phyloP scores from a whole-genome alignment of 345 rosid genomes.

The Jatropha curcas region DNA sequence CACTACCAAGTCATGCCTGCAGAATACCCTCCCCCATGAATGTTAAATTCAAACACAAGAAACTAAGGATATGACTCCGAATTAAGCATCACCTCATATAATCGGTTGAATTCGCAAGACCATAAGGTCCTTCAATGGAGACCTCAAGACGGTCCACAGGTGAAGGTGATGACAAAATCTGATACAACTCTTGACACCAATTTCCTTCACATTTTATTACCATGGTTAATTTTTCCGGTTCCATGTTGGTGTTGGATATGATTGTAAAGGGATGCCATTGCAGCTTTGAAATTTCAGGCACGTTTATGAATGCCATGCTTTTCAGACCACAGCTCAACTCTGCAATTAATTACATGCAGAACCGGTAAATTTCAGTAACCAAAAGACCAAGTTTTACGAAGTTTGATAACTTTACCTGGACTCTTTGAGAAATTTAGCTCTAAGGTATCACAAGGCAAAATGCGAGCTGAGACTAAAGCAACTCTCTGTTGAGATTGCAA shows the following conservation, averaged over 20 bases:
- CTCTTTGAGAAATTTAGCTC: slow-evolving; percentile 28
- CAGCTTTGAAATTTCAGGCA: slow-evolving; percentile 28
- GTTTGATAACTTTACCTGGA: slow-evolving; percentile 9
- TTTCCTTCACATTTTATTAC: slow-evolving; percentile 28
- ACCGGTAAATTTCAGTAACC: too few relatives aligned
- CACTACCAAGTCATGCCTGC: slow-evolving; percentile 27
- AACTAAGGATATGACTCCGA: not conserved
- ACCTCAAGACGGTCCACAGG: slow-evolving; percentile 12
- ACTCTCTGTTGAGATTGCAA: slow-evolving; percentile 29
- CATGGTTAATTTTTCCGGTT: slow-evolving; percentile 22
- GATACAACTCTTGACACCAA: slow-evolving; percentile 20
- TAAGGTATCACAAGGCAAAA: slow-evolving; percentile 21
- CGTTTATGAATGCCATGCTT: slow-evolving; percentile 24
- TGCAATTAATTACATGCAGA: too few relatives aligned
- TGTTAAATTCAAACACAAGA: not conserved
- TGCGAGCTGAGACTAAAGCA: slow-evolving; percentile 19
- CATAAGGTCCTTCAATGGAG: slow-evolving; percentile 33
- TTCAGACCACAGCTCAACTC: slow-evolving; percentile 21
- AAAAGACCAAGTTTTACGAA: too few relatives aligned
- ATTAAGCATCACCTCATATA: slow-evolving; percentile 9
- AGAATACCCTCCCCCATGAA: not conserved
- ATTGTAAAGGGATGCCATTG: slow-evolving; percentile 37
- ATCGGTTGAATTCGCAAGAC: slow-evolving; percentile 15
- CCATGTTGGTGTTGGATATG: slow-evolving; percentile 29
- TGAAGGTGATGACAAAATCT: slow-evolving; percentile 17